Evolutionary conservation across 2,329 filamentous ascomycete genomes (phyloP).

Genomic region (Monosporascus sp.): DNA sequence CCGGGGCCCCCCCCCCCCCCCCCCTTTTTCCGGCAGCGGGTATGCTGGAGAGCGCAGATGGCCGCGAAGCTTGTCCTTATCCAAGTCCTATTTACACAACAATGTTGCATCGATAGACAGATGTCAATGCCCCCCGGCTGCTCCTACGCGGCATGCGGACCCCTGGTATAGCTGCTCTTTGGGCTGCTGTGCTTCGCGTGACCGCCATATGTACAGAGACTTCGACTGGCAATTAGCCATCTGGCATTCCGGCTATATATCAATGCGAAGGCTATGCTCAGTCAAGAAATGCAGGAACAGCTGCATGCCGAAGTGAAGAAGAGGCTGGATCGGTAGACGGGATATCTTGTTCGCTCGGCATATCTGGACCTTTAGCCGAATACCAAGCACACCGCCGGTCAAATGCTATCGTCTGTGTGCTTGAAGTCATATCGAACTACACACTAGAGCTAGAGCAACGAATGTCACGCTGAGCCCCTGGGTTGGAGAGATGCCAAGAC

Average conservation of each 20-base stretch:
- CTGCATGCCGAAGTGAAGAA: neutral
- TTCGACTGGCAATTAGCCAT: neutral
- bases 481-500: neutral
- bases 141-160: neutral
- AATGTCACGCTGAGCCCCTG: too few species aligned
- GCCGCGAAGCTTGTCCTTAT: neutral
- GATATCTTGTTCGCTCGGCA: neutral
- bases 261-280: neutral
- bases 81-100: neutral
- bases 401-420: neutral
- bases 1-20: neutral
- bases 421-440: too few species aligned
- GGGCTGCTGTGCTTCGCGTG: neutral
- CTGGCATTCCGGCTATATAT: neutral
- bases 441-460: too few species aligned
- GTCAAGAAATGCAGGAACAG: neutral
- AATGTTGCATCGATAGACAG: neutral
- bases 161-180: too few species aligned
- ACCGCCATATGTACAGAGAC: neutral
- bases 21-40: neutral
- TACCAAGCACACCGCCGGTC: neutral
- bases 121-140: neutral
- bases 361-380: neutral
- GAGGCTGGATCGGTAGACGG: neutral
- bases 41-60: neutral